Evolutionary conservation across 177 flowering plant genomes (phyloP).

Genomic region (Vitis hybrid): DNA sequence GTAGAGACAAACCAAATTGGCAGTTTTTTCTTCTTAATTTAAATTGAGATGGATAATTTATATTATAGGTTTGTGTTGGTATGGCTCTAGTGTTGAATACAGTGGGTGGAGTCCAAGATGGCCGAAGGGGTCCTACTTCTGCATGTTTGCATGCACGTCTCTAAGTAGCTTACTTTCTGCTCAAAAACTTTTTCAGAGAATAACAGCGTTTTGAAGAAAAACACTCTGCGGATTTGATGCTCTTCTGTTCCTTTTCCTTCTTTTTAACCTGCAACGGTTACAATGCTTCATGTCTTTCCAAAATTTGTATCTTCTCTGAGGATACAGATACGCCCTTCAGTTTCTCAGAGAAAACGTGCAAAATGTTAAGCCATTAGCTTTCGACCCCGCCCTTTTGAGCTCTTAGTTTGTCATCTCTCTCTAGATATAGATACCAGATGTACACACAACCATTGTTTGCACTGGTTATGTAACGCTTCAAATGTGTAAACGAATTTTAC

Average conservation of each 20-base stretch:
- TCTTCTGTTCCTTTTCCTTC: not conserved
- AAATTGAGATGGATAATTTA: no score
- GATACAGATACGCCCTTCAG: not conserved
- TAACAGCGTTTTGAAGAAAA: slow-evolving; percentile 8
- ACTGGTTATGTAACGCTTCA: slow-evolving; percentile 6
- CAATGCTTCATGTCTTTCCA: slow-evolving; percentile 6
- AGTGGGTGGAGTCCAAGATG: not conserved
- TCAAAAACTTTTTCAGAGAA: slow-evolving; percentile 3
- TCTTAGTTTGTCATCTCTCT: slow-evolving; percentile 14
- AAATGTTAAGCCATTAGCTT: slow-evolving; percentile 14
- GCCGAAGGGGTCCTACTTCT: not conserved
- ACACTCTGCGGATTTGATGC: slow-evolving; percentile 25
- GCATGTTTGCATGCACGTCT: slow-evolving; percentile 8
- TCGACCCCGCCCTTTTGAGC: not conserved
- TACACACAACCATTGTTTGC: not conserved
- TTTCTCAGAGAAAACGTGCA: slow-evolving; percentile 21
- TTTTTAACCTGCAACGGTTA: slow-evolving; percentile 11
- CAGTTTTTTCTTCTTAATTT: no score
- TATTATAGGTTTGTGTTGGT: no score
- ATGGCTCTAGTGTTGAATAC: no score
- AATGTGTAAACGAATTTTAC: not conserved
- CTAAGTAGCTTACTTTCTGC: not conserved
- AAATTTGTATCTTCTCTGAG: not conserved
- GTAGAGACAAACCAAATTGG: no score
- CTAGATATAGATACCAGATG: not conserved